A percentile compares a stretch with the other conserved stretches of the same genome.
Evolutionary conservation across 495 filamentous ascomycete species (phyloP).

Genomic region (Trichoderma erinaceum): DNA sequence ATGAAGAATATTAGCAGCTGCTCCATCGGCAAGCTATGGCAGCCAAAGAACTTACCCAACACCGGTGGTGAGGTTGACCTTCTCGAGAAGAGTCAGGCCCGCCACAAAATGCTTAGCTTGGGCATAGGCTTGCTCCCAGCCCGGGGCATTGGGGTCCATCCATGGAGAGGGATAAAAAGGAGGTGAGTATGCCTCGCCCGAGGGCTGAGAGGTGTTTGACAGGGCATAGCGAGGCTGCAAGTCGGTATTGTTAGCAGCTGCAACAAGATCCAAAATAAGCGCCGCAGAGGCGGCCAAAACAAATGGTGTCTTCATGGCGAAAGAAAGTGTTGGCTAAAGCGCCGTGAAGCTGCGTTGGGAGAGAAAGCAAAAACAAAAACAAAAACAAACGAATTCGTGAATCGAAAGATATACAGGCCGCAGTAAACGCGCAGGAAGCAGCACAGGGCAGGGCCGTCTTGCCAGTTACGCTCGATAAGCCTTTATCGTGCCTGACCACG

Average conservation of each 20-base stretch:
- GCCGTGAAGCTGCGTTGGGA: neutral
- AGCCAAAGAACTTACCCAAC: constrained; percentile 51
- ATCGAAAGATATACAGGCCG: neutral
- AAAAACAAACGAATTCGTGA: neutral
- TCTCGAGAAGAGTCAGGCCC: constrained; percentile 78
- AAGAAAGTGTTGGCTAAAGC: neutral
- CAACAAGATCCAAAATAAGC: constrained; percentile 2
- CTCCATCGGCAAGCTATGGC: neutral
- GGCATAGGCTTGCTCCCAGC: constrained; percentile 72
- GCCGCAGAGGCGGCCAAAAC: neutral
- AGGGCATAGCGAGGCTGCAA: constrained; percentile 19
- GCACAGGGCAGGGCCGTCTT: neutral
- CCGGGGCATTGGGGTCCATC: constrained; percentile 59
- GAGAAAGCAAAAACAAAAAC: neutral
- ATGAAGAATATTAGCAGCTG: constrained; percentile 11
- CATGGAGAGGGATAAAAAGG: constrained; percentile 84
- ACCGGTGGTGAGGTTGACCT: constrained; percentile 89
- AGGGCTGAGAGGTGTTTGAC: constrained; percentile 17
- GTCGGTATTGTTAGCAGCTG: constrained; percentile 22
- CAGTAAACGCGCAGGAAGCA: neutral
- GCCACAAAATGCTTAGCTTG: constrained; percentile 75
- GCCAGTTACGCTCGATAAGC: neutral
- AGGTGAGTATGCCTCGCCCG: constrained; percentile 30
- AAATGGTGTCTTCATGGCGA: constrained; percentile 5
- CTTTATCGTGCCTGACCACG: neutral